phyloP scores from a whole-genome alignment of 225 moss, liverwort and hornwort species.

The Anthoceros angustus region DNA sequence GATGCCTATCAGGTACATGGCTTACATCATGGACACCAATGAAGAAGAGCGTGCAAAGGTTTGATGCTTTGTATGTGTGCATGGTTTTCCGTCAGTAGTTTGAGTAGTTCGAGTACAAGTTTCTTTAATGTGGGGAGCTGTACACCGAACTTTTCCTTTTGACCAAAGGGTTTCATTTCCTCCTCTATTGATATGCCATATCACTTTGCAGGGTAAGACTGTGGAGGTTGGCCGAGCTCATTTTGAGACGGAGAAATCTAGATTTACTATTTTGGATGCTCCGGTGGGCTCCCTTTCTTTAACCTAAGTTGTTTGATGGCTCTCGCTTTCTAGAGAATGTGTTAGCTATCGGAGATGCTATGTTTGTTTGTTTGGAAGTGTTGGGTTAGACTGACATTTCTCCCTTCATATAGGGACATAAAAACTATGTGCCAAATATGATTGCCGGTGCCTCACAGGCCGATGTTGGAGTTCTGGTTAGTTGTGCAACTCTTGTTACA shows the following conservation, averaged over 20 bases:
- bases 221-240: conserved; percentile 96
- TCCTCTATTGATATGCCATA: background rate
- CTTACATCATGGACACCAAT: conserved; percentile 98
- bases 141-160: background rate
- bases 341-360: background rate
- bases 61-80: background rate
- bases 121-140: background rate
- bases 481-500: conserved; percentile 9
- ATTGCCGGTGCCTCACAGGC: conserved; percentile 97
- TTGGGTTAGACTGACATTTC: background rate
- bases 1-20: conserved; percentile 64
- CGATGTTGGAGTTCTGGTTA: conserved; percentile 89
- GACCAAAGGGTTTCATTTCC: background rate
- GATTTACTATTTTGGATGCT: conserved; percentile 94
- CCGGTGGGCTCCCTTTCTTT: conserved; percentile 34
- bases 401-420: conserved; percentile 64
- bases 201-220: conserved; percentile 56
- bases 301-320: background rate
- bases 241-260: conserved; percentile 71
- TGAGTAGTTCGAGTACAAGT: background rate
- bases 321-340: background rate
- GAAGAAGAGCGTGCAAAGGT: conserved; percentile 97
- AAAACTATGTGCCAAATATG: conserved; percentile 99
- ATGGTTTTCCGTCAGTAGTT: background rate
- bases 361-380: background rate